Evolutionary conservation across 257 asterid species (phyloP).

Genomic region (Solanum sejunctum): DNA sequence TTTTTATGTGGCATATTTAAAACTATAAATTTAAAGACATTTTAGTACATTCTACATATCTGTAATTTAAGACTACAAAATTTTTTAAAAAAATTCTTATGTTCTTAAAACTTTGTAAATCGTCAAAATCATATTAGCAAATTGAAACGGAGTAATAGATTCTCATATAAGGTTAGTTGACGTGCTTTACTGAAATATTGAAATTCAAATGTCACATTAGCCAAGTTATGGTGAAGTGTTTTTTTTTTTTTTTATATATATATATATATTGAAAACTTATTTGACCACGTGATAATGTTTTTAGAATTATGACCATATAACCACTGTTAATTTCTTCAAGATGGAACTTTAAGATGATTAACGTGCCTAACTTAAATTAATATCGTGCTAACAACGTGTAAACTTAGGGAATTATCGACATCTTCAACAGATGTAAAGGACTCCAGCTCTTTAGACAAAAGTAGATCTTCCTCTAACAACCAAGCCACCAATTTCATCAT

Average conservation of each 20-base stretch:
- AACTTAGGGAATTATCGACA: not conserved
- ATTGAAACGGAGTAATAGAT: not conserved
- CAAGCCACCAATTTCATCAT: not conserved
- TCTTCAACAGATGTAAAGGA: not conserved
- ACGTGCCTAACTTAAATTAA: not conserved
- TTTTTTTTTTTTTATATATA: no score
- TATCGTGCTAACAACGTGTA: not conserved
- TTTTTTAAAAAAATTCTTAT: no score
- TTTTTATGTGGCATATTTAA: no score
- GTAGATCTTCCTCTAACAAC: not conserved
- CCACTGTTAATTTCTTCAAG: not conserved
- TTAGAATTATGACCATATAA: not conserved
- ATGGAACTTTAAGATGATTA: not conserved
- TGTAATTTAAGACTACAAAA: no score
- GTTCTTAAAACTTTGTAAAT: no score
- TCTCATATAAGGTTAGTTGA: not conserved
- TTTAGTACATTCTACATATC: no score
- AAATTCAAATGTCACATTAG: not conserved
- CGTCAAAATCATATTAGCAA: no score
- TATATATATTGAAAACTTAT: no score
- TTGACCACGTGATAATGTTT: not conserved
- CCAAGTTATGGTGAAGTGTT: not conserved
- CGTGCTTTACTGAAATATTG: not conserved
- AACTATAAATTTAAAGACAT: no score
- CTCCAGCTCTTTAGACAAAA: not conserved